A percentile compares a stretch with the other conserved stretches of the same genome.
phyloP scores from a whole-genome alignment of 768 basidiomycete species.

The Lactarius deliciosus region DNA sequence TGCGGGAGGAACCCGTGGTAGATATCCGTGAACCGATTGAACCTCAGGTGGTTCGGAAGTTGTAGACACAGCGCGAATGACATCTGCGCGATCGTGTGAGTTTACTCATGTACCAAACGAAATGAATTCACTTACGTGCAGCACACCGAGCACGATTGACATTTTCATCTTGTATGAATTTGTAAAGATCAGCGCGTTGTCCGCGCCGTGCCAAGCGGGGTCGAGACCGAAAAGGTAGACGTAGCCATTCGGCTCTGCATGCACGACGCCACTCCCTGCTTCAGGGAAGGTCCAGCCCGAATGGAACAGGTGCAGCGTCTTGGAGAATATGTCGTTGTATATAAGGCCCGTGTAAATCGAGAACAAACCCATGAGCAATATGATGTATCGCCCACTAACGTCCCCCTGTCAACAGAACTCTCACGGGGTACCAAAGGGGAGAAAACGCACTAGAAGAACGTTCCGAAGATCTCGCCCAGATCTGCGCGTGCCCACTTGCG shows the following conservation, averaged over 20 bases:
- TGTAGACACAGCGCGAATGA: conserved; percentile 96
- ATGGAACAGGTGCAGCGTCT: conserved; percentile 79
- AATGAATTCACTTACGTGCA: conserved; percentile 64
- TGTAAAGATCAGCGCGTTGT: conserved; percentile 88
- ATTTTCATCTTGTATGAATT: conserved; percentile 99
- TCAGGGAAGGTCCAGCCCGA: conserved; percentile 85
- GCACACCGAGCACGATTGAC: conserved; percentile 94
- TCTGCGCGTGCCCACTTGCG: conserved; percentile 69
- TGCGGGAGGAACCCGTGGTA: conserved; percentile 97
- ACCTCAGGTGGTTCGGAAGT: conserved; percentile 91
- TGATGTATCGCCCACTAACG: conserved; percentile 92
- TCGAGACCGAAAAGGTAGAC: conserved; percentile 95
- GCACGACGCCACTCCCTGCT: conserved; percentile 40
- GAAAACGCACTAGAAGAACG: conserved; percentile 85
- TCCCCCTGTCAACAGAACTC: conserved; percentile 31
- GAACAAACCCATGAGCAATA: conserved; percentile 96
- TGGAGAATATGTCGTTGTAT: conserved; percentile 99
- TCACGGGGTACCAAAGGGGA: conserved; percentile 8
- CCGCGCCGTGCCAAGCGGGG: conserved; percentile 91
- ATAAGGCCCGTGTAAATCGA: conserved; percentile 96
- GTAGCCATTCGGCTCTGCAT: conserved; percentile 57
- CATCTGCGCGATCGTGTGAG: conserved; percentile 65
- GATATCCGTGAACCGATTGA: conserved; percentile 83
- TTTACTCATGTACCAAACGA: conserved; percentile 7
- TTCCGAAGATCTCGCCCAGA: conserved; percentile 81